Conservation (phyloP, 129 eudicot genomes). For the Ambrosia artemisiifolia region DNA sequence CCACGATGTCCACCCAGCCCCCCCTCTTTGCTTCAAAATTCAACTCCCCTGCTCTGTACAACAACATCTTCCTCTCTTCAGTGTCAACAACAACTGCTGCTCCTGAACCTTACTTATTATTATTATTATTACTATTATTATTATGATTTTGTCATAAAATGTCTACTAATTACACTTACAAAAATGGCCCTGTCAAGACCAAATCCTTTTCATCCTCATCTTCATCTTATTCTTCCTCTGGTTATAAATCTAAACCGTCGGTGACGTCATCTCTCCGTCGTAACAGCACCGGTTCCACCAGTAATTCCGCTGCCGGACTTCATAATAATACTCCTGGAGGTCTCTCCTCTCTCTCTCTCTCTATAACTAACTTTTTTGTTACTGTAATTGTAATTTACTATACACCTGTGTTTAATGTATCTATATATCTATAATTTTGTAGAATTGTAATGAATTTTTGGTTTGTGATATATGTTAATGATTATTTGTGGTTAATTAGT, state of each 20-base stretch:
- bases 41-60: constrained; percentile 27
- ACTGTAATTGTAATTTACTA: background rate
- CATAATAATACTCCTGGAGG: constrained; percentile 49
- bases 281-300: constrained; percentile 52
- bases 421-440: background rate
- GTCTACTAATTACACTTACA: constrained; percentile 44
- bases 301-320: constrained; percentile 22
- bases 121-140: background rate
- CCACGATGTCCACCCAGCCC: constrained; percentile 5
- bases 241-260: constrained; percentile 54
- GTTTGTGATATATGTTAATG: background rate
- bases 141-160: constrained; percentile 27
- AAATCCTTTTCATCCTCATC: constrained; percentile 43
- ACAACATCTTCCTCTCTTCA: background rate
- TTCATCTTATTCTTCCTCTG: constrained; percentile 38
- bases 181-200: constrained; percentile 42
- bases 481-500: constrained; percentile 15
- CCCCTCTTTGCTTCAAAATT: constrained; percentile 31
- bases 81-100: background rate
- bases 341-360: background rate
- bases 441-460: background rate
- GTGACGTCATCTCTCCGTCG: constrained; percentile 54
- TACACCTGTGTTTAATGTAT: background rate
- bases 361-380: background rate
- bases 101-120: constrained; percentile 12